Evolutionary conservation across 2,329 filamentous ascomycete genomes (phyloP), one percentile per base, ranked within the genome.

Genomic region (Rutstroemia sp.): DNA sequence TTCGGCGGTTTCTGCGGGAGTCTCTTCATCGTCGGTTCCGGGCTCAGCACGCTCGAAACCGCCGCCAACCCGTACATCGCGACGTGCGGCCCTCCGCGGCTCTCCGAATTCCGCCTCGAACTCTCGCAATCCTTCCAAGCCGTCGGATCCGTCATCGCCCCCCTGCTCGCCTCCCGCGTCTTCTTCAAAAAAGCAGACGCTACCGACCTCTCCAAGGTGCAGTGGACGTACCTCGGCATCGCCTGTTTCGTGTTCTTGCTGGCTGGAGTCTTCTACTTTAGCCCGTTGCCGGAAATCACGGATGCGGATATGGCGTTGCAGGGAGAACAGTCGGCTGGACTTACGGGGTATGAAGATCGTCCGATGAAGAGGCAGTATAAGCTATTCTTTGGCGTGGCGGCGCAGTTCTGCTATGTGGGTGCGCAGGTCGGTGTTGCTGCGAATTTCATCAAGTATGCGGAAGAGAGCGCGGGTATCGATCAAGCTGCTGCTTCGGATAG

Each of bases 211-310:
- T 80, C 80, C 0, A 76, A 85, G 57, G 87, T 92, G 1, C 89
- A 94, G 70, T 94, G 86, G 85, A 88, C 88, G 0, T 94, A 92
- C 63, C 78, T 92, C 27, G 86, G 84, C 51, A 88, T 92, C 59
- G 89, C 88, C 0, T 75, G 84, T 40, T 84, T 90, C 54, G 89
- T 87, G 58, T 87, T 86, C 54, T 73, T 81, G 4, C 76, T 94
- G 5, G 87, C 83, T 0, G 72, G 85, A 7, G 80, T 86, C 64
- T 84, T 86, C 68, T 86, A 81, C 68, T 86, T 86, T 65, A 81
- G 84, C 73, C 81, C 81, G 0, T 71, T 86, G 2, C 82, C 82
- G 0, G 83, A 73, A 80, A 58, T 74, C 76, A 3, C 72, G 72
- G 57, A 81, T 38, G 53, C 53, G 21, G 78, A 79, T 2, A 63